These are phyloP conservation scores for Nepenthes alata DNA, from an alignment of 179 eudicot genomes.

Conservation along the genomic window DNA sequence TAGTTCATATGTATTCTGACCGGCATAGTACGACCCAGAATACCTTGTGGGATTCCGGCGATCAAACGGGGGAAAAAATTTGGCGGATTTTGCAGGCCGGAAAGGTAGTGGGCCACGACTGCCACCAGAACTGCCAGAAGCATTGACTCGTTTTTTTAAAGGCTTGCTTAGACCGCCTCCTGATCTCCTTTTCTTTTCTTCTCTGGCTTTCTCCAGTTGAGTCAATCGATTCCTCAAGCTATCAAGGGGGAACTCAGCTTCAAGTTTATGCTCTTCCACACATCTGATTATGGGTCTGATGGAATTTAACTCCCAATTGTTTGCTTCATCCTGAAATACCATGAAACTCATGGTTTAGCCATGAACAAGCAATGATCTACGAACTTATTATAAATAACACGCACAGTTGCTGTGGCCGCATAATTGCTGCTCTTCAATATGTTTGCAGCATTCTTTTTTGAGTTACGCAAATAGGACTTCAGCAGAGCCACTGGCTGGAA, in stretches of 20 bases:
- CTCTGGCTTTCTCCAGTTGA: slow-evolving; percentile 17
- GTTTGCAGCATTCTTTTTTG: slow-evolving; percentile 18
- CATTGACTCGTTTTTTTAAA: slow-evolving; percentile 15
- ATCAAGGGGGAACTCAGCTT: slow-evolving; percentile 12
- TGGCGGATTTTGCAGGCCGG: slow-evolving; percentile 17
- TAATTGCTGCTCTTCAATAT: slow-evolving; percentile 26
- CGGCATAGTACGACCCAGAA: slow-evolving; percentile 12
- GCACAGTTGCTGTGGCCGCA: slow-evolving; percentile 25
- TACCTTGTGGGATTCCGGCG: slow-evolving; percentile 9
- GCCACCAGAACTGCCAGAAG: slow-evolving; percentile 9
- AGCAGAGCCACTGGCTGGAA: slow-evolving; percentile 37
- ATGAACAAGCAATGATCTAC: background rate
- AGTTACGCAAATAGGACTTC: slow-evolving; percentile 20
- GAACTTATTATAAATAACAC: background rate
- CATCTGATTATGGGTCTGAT: slow-evolving; percentile 20
- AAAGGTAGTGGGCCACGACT: slow-evolving; percentile 6
- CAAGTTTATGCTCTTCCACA: slow-evolving; percentile 29
- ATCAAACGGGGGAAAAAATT: slow-evolving; percentile 16
- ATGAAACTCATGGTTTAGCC: background rate
- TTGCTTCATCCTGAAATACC: slow-evolving; percentile 36
- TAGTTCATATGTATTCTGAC: slow-evolving; percentile 12
- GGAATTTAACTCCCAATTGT: slow-evolving; percentile 16
- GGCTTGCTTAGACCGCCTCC: slow-evolving; percentile 12
- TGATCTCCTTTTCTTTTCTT: slow-evolving; percentile 16
- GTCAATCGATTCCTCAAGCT: slow-evolving; percentile 17